Evolutionary conservation across 371 early-diverging fungal species (phyloP).

Genomic region (Lichtheimia corymbifera): DNA sequence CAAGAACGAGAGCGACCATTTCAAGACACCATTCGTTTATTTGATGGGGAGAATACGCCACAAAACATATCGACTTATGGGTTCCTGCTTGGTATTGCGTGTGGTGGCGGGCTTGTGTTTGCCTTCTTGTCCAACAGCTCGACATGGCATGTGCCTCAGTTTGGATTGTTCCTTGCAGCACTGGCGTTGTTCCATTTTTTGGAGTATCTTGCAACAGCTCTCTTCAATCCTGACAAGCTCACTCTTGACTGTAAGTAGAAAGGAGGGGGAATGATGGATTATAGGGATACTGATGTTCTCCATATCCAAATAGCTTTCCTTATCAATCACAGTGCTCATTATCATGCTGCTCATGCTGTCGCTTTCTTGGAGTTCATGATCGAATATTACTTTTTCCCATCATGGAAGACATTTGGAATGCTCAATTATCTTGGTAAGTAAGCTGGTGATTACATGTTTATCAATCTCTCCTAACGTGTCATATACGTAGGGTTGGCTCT

Average conservation of each 20-base stretch:
- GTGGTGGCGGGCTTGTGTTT: constrained; percentile 53
- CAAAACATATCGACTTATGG: constrained; percentile 76
- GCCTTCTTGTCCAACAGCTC: constrained; percentile 15
- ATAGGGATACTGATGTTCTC: constrained; percentile 1
- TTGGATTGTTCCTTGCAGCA: constrained; percentile 66
- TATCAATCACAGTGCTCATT: constrained; percentile 74
- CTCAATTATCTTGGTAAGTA: constrained; percentile 60
- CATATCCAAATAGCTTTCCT: constrained; percentile 64
- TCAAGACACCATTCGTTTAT: constrained; percentile 41
- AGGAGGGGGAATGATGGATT: not conserved
- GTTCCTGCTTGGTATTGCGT: constrained; percentile 60
- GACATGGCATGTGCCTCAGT: constrained; percentile 34
- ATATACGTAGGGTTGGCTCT: constrained; percentile 53
- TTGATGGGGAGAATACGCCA: constrained; percentile 70
- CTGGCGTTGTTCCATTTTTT: constrained; percentile 74
- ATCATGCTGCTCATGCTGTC: constrained; percentile 70
- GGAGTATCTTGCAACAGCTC: constrained; percentile 80
- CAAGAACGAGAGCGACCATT: not conserved
- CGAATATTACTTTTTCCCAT: constrained; percentile 67
- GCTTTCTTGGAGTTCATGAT: constrained; percentile 73
- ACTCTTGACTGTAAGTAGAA: constrained; percentile 63
- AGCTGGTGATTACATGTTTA: not conserved
- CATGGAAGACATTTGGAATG: constrained; percentile 53
- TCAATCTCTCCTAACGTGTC: not conserved
- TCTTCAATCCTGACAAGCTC: constrained; percentile 65